Evolutionary conservation across 495 filamentous ascomycete species (phyloP), one percentile per base, ranked within the genome.

Genomic region (Podospora comata): DNA sequence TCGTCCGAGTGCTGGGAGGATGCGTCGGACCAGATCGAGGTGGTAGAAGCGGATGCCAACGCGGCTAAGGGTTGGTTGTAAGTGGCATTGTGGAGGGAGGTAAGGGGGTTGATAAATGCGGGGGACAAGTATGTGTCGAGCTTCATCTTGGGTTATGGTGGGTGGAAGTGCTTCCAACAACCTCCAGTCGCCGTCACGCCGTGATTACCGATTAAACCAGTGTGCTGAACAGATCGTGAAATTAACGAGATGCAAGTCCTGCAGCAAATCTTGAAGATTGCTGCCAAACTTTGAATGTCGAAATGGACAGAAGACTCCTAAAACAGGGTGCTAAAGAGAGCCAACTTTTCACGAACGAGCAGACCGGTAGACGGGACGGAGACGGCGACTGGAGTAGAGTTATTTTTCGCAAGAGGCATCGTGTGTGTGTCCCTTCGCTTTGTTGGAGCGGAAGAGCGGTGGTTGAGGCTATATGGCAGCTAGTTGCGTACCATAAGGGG

Each of bases 21-120:
- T 76, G 87, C 85, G 75, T 92, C 84, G 64, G 93, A 96, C 83
- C 92, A 95, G 71, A 93, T 85, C 5, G 92, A 93, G 65, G 89
- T 85, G 57, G 87, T 87, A 32, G 91, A 92, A 26, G 90, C 89
- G 39, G 90, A 91, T 74, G 89, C 84, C 68, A 87, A 89, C 61
- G 90, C 89, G 75, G 88, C 85, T 80, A 90, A 78, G n/a, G 86
- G 87, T 60, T 85, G 84, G 73, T 83, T 85, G 75, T 92, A 93
- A 68, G 88, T 88, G 66, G 78, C 82, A 81, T 84, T 80, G 75
- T 76, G 77, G 73, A 77, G 74, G 56, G 75, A 69, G 27, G 70
- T 71, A 77, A 78, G 74, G 59, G 76, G 70, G 28, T 72, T 71
- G 77, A 77, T 75, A 75, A 78, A 83, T 76, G 75, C 74, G 74